Percentiles rank a stretch among this genome's conserved stretches.
Conservation (phyloP, 371 early-diverging fungal genomes). For the Mucor ambiguus region DNA sequence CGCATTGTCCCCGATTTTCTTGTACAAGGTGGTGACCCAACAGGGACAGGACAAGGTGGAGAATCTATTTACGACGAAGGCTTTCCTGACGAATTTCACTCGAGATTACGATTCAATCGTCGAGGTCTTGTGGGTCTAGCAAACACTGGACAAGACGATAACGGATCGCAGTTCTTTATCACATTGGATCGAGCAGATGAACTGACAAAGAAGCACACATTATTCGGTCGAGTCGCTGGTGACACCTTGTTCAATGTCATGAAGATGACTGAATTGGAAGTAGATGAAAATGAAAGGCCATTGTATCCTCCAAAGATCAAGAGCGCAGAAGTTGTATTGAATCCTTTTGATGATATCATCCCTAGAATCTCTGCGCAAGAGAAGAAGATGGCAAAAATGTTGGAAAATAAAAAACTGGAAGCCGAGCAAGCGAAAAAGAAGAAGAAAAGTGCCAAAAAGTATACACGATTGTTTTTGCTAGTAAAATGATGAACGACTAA, state of each 20-base stretch:
- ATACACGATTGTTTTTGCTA: conserved; percentile 17
- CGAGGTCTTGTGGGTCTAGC: conserved; percentile 94
- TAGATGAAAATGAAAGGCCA: conserved; percentile 81
- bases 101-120: conserved; percentile 84
- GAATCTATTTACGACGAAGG: conserved; percentile 84
- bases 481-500: neutral
- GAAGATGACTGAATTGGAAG: conserved; percentile 83
- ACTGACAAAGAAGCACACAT: conserved; percentile 83
- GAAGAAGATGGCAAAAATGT: conserved; percentile 35
- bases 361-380: conserved; percentile 77
- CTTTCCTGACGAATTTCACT: conserved; percentile 93
- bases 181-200: conserved; percentile 88
- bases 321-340: conserved; percentile 70
- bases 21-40: conserved; percentile 98
- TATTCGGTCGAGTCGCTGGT: conserved; percentile 95
- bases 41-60: conserved; percentile 85
- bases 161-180: conserved; percentile 93
- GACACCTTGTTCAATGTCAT: conserved; percentile 91
- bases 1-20: conserved; percentile 87
- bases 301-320: conserved; percentile 76
- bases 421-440: conserved; percentile 42
- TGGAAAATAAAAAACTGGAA: conserved; percentile 40
- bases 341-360: conserved; percentile 93
- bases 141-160: conserved; percentile 78
- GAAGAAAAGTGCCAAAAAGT: conserved; percentile 69